These are phyloP conservation scores for Lindgomyces ingoldianus DNA, from an alignment of 495 filamentous ascomycete species.

Conservation along the genomic window DNA sequence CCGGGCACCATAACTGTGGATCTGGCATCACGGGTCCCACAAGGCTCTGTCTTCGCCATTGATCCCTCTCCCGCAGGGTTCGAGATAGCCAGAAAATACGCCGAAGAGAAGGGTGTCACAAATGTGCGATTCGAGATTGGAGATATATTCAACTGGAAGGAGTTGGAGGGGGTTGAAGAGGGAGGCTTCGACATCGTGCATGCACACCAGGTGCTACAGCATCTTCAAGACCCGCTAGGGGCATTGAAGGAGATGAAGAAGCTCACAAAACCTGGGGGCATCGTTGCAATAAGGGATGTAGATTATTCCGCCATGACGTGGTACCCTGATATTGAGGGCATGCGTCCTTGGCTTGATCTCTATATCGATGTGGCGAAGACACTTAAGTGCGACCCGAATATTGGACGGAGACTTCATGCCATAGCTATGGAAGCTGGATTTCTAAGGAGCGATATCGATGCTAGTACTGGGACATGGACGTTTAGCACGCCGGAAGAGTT, in stretches of 20 bases:
- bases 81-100: slow-evolving; percentile 45
- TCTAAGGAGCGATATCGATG: slow-evolving; percentile 40
- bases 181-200: slow-evolving; percentile 36
- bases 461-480: slow-evolving; percentile 50
- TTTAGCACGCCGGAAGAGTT: slow-evolving; percentile 51
- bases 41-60: slow-evolving; percentile 49
- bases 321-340: slow-evolving; percentile 48
- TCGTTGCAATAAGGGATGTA: slow-evolving; percentile 40
- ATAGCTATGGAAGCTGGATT: slow-evolving; percentile 57
- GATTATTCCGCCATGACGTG: slow-evolving; percentile 46
- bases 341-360: slow-evolving; percentile 48
- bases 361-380: slow-evolving; percentile 46
- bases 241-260: slow-evolving; percentile 31
- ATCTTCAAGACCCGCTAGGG: slow-evolving; percentile 31
- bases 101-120: slow-evolving; percentile 43
- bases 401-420: slow-evolving; percentile 52
- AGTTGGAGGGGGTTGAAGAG: slow-evolving; percentile 11
- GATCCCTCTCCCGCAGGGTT: slow-evolving; percentile 45
- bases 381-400: slow-evolving; percentile 54
- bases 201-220: slow-evolving; percentile 34
- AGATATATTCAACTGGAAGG: slow-evolving; percentile 44
- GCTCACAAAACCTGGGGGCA: slow-evolving; percentile 27
- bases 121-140: slow-evolving; percentile 53
- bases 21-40: slow-evolving; percentile 50
- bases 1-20: slow-evolving; percentile 60